phyloP scores from a whole-genome alignment of 1,284 basidiomycete species.

The Volvariella surrecta region DNA sequence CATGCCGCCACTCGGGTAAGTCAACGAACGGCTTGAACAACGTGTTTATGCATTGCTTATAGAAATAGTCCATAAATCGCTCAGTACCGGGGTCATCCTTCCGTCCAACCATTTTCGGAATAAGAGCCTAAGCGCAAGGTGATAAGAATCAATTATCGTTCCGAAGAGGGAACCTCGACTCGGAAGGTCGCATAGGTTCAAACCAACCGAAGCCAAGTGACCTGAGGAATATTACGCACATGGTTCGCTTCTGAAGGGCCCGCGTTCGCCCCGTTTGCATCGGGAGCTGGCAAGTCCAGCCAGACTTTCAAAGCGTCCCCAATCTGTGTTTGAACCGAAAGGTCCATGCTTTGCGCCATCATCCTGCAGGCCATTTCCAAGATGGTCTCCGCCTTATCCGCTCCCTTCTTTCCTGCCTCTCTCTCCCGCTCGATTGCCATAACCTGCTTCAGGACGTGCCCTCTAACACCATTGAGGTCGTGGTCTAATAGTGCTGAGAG shows the following conservation, averaged over 20 bases:
- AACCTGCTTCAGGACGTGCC: constrained; percentile 78
- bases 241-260: constrained; percentile 6
- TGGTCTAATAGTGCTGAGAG: constrained; percentile 86
- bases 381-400: constrained; percentile 66
- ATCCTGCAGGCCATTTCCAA: constrained; percentile 71
- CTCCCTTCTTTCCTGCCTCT: constrained; percentile 41
- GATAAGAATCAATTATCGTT: constrained; percentile 10
- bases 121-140: constrained; percentile 17
- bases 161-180: too few species aligned
- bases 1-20: constrained; percentile 67
- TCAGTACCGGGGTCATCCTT: constrained; percentile 85
- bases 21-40: constrained; percentile 78
- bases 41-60: constrained; percentile 66
- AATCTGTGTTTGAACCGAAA: constrained; percentile 87
- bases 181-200: too few species aligned
- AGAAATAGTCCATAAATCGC: constrained; percentile 89
- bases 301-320: constrained; percentile 85
- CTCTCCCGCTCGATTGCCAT: constrained; percentile 56
- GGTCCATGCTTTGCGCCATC: constrained; percentile 71
- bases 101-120: constrained; percentile 32
- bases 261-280: constrained; percentile 23
- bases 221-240: too few species aligned
- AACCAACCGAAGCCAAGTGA: too few species aligned
- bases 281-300: constrained; percentile 60
- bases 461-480: constrained; percentile 81